Evolutionary conservation across 805 yeast species (phyloP), one percentile per base, ranked within the genome.

Genomic region (Diddensiella caesifluorescens): DNA sequence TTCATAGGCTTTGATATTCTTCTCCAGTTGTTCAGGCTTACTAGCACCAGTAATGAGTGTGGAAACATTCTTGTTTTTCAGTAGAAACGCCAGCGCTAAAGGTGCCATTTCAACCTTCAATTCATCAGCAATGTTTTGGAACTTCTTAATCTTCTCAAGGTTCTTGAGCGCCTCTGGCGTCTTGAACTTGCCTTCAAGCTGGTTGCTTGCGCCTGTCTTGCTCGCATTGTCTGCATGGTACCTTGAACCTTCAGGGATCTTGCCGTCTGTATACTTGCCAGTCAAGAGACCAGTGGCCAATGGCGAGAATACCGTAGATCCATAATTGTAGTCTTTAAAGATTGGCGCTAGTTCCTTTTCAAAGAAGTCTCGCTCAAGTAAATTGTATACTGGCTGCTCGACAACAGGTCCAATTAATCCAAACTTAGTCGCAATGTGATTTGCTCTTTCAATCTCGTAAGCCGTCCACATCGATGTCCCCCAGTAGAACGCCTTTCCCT

Each of bases 381-480:
- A 39, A 41, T 44, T 49, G 49, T 58, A 57, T 37, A 47, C 49
- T 10, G 62, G 60, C 49, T 58, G 63, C 38, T 58, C 63, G 15
- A 51, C 61, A 19, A 57, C 51, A 9, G 63, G 63, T 2, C 63
- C 52, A 39, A 58, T 59, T 26, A 58, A 48, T 29, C 50, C 51
- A 46, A 45, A 51, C 48, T 57, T 59, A 37, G 58, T 52, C 7
- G 63, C 63, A 35, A 57, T 53, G 38, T 58, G 63, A 28, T 58
- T 57, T 31, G 63, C 63, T 22, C 54, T 54, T 52, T 58, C 63
- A 40, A 58, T 59, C 41, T 58, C 61, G 31, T 44, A 58, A 12
- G 63, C 61, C 19, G 49, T 42, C 63, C 63, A 58, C 52, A 57
- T 59, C 7, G 57, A 54, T 2, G 63, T 58, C 2, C 61, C 63